Base-by-base conservation (phyloP, 1,139 yeast genomes). In the Nakaseomyces glabratus region DNA sequence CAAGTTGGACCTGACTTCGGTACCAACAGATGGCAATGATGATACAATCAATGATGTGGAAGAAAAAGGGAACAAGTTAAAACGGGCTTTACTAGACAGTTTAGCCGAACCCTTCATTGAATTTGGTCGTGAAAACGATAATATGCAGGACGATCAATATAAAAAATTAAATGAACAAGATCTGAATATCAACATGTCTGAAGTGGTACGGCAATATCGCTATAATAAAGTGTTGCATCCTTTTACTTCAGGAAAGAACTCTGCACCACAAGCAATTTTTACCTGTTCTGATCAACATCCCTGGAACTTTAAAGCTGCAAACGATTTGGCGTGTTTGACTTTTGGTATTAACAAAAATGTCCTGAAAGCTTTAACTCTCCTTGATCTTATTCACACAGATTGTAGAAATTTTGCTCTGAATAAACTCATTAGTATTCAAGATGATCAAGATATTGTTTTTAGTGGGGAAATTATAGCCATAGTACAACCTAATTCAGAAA, bases 321-420 rank as follows among this genome's bases (percentile, higher is more conserved):
- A 88, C 52, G 96, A 88, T 58, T 66, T 86, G 48, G 95, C 95
- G 0, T 82, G 94, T 53, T 66, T 85, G 45, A 77, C 82, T 65
- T 82, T 86, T 61, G 96, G 95, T 12, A 75, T 82, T 10, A 75
- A 84, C 41, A 75, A 77, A 48, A 66, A 65, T 24, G 77, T 77
- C 32, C 65, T 86, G 34, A 69, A 71, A 32, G 68, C 77, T 14
- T 60, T 80, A 36, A 73, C 85, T 1, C 65, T 88, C 28, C 65
- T 82, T 64, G 94, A 84, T 55, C 66, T 85, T 42, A 73, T 86
- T 23, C 84, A 86, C 10, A 79, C 84, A 0, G 79, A 80, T 47
- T 77, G 82, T 36, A 66, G 85, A 45, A 70, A 69, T 44, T 75
- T 81, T 49, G 88, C 80, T 4, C 57, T 74, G 20, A 73, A 74